A percentile compares a stretch with the other conserved stretches of the same genome.
These are phyloP conservation scores for Dendrothele bispora DNA, from an alignment of 768 basidiomycete genomes.

Conservation along the genomic window DNA sequence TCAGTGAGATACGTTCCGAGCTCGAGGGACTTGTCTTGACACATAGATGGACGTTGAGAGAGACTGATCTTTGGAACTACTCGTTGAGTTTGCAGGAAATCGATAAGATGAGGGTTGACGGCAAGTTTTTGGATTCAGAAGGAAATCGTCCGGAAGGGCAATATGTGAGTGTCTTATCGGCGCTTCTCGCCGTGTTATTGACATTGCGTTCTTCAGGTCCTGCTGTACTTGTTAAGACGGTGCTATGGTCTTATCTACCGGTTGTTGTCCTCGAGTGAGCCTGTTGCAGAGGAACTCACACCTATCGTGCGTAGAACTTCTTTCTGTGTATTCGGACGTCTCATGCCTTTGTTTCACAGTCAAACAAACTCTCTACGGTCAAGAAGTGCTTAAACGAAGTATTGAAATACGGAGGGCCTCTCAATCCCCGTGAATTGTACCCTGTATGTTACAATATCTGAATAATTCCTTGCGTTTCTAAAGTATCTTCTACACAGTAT, in stretches of 20 bases:
- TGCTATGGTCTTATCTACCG: constrained; percentile 97
- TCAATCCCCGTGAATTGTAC: constrained; percentile 89
- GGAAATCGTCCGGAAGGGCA: constrained; percentile 92
- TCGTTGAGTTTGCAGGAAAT: constrained; percentile 92
- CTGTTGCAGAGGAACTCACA: constrained; percentile 97
- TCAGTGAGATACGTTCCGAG: constrained; percentile 82
- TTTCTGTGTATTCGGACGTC: neutral
- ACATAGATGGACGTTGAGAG: constrained; percentile 94
- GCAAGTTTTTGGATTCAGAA: constrained; percentile 94
- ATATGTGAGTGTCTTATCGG: constrained; percentile 61
- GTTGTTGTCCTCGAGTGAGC: constrained; percentile 91
- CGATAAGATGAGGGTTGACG: constrained; percentile 95
- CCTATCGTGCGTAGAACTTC: constrained; percentile 64
- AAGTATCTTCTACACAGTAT: constrained; percentile 50
- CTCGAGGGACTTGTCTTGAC: constrained; percentile 91
- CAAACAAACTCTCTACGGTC: constrained; percentile 94
- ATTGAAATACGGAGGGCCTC: constrained; percentile 91
- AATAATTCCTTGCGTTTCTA: neutral
- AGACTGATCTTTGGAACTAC: constrained; percentile 94
- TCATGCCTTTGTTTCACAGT: constrained; percentile 42
- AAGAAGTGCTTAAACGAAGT: constrained; percentile 98
- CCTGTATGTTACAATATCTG: constrained; percentile 59
- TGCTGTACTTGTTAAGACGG: constrained; percentile 88
- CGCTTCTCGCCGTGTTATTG: neutral
- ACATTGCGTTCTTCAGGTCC: constrained; percentile 52